Conservation (phyloP, 768 basidiomycete genomes). For the Leccinum broughii region DNA sequence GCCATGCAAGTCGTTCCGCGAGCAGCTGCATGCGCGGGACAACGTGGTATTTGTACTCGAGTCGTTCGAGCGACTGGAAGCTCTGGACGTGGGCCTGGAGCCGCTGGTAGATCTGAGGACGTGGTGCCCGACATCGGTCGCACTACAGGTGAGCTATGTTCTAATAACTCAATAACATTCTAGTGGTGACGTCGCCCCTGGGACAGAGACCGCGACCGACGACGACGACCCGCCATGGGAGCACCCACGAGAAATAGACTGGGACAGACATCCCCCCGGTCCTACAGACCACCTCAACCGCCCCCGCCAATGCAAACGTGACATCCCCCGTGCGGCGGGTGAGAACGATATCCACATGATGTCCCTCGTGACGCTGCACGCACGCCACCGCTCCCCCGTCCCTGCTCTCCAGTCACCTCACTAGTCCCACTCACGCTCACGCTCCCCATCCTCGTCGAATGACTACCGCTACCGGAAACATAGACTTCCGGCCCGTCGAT, state of each 20-base stretch:
- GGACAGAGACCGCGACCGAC: constrained; percentile 22
- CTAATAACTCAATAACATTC: no score
- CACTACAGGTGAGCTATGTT: no score
- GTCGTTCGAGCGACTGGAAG: no score
- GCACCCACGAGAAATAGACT: constrained; percentile 22
- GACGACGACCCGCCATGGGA: constrained; percentile 30
- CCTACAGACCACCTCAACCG: constrained; percentile 18
- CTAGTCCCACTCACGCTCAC: constrained; percentile 41
- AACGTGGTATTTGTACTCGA: no score
- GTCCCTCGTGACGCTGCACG: constrained; percentile 22
- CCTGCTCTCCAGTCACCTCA: constrained; percentile 22
- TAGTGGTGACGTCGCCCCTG: constrained; percentile 14
- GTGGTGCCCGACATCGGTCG: no score
- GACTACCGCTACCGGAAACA: constrained; percentile 30
- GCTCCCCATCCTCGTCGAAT: constrained; percentile 36
- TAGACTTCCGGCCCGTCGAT: constrained; percentile 38
- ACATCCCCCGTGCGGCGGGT: constrained; percentile 16
- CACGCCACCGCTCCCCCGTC: constrained; percentile 23
- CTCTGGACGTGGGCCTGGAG: no score
- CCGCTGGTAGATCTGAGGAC: no score
- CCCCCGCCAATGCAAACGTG: constrained; percentile 3
- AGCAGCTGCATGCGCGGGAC: no score
- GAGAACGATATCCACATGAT: constrained; percentile 27
- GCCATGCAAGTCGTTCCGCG: no score
- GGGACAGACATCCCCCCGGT: constrained; percentile 24